These are phyloP conservation scores for Macadamia integrifolia DNA, from an alignment of 164 flowering plant species.

Conservation along the genomic window DNA sequence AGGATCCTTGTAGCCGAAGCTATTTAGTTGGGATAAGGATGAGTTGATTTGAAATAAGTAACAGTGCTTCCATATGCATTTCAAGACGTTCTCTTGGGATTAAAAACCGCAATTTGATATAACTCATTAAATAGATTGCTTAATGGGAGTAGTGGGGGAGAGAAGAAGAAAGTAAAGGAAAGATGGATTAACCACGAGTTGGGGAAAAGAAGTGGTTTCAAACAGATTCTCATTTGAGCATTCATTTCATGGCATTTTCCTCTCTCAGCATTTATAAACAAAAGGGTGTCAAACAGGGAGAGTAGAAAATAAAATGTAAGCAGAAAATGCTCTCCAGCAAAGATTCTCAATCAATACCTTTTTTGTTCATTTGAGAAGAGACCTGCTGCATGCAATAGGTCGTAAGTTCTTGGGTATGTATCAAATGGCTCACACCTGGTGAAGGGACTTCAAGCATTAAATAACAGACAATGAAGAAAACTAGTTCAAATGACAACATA, in stretches of 20 bases:
- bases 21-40: no score
- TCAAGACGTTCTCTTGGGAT: no score
- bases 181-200: no score
- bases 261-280: background rate
- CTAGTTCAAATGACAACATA: background rate
- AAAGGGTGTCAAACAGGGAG: background rate
- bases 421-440: constrained; percentile 86
- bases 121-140: no score
- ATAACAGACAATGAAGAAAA: background rate
- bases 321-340: background rate
- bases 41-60: no score
- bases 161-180: no score
- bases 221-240: no score
- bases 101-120: no score
- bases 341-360: constrained; percentile 39
- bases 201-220: no score
- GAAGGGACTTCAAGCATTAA: constrained; percentile 3
- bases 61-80: no score
- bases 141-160: no score
- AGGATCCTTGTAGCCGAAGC: background rate
- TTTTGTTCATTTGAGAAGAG: constrained; percentile 66
- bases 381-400: constrained; percentile 68
- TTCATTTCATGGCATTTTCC: no score
- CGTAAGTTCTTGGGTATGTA: constrained; percentile 92
- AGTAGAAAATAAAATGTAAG: background rate